phyloP scores from a whole-genome alignment of 2,329 filamentous ascomycete genomes.

The Atkinsonella texensis region DNA sequence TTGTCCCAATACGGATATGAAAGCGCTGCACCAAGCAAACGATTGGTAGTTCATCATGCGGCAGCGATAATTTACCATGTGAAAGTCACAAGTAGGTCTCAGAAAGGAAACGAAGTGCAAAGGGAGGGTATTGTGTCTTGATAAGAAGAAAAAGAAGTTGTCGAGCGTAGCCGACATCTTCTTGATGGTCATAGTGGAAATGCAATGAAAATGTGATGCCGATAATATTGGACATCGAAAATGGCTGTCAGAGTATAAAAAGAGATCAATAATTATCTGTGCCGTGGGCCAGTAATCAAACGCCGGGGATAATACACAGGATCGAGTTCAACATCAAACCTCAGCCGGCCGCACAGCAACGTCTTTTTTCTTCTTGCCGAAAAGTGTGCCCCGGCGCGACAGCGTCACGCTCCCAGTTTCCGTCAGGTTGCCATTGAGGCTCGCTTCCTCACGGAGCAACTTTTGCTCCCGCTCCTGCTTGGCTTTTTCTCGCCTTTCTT shows the following conservation, averaged over 20 bases:
- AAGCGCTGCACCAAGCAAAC: neutral
- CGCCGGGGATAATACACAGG: neutral
- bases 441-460: slow-evolving; percentile 14
- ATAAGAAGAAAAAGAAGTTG: neutral
- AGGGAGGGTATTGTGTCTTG: neutral
- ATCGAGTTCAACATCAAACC: slow-evolving; percentile 3
- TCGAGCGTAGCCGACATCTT: slow-evolving; percentile 5
- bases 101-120: slow-evolving; percentile 8
- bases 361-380: slow-evolving; percentile 29
- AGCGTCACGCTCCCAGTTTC: slow-evolving; percentile 17
- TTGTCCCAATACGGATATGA: neutral
- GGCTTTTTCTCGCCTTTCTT: slow-evolving; percentile 49
- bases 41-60: neutral
- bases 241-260: neutral
- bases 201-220: neutral
- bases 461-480: slow-evolving; percentile 27
- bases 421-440: slow-evolving; percentile 19
- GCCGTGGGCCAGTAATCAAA: too few species aligned
- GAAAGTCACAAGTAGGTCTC: neutral
- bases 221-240: neutral
- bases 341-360: slow-evolving; percentile 9
- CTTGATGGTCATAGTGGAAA: neutral
- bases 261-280: neutral
- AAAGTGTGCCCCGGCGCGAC: slow-evolving; percentile 33
- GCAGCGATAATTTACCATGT: neutral